phyloP scores from a whole-genome alignment of 2,329 filamentous ascomycete species.

The Ascochyta clinopodiicola region DNA sequence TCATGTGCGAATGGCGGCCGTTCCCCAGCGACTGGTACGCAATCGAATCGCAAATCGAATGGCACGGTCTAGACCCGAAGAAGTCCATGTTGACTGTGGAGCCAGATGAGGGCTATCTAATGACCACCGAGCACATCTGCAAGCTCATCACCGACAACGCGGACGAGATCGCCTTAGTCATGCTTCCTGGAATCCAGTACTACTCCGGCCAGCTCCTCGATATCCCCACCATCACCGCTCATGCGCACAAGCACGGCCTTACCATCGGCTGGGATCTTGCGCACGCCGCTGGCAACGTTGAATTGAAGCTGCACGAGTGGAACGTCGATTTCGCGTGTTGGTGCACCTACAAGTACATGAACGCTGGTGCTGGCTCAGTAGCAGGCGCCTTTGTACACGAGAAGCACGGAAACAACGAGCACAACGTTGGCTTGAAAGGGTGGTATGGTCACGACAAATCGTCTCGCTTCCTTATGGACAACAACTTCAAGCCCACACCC shows the following conservation, averaged over 20 bases:
- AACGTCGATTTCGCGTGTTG: conserved; percentile 88
- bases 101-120: conserved; percentile 66
- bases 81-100: conserved; percentile 73
- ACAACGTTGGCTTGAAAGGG: conserved; percentile 72
- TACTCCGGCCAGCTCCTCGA: conserved; percentile 90
- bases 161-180: conserved; percentile 72
- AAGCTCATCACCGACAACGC: conserved; percentile 76
- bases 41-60: conserved; percentile 80
- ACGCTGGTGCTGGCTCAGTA: conserved; percentile 81
- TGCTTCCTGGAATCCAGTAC: conserved; percentile 87
- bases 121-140: conserved; percentile 74
- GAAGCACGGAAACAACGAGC: conserved; percentile 68
- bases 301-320: conserved; percentile 82
- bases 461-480: conserved; percentile 83
- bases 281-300: conserved; percentile 84
- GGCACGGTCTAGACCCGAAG: conserved; percentile 68
- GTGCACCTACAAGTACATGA: conserved; percentile 96
- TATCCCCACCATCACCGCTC: conserved; percentile 76
- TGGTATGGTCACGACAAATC: conserved; percentile 87
- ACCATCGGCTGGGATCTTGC: conserved; percentile 86
- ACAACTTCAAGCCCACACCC: conserved; percentile 75
- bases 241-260: conserved; percentile 74
- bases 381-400: conserved; percentile 82
- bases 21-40: conserved; percentile 91
- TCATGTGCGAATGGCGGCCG: conserved; percentile 84